Evolutionary conservation across 768 basidiomycete species (phyloP).

Genomic region (Boletellus ananiceps): DNA sequence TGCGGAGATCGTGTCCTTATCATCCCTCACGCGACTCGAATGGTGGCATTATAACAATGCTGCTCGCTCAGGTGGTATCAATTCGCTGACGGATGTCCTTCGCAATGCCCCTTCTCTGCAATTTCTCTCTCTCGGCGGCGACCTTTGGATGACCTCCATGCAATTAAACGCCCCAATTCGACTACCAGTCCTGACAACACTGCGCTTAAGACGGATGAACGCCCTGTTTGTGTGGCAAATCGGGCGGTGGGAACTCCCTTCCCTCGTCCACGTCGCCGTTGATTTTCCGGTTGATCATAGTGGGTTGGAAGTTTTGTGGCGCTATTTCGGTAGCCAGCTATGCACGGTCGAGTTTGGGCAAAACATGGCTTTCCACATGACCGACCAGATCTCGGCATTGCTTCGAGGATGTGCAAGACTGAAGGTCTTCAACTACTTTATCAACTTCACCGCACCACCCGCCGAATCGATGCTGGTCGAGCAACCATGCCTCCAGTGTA

Average conservation of each 20-base stretch:
- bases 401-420: constrained; percentile 44
- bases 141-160: constrained; percentile 28
- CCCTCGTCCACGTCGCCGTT: constrained; percentile 46
- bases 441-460: constrained; percentile 43
- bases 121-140: constrained; percentile 55
- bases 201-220: constrained; percentile 48
- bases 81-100: constrained; percentile 53
- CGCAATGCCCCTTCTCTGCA: constrained; percentile 48
- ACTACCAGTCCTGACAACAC: constrained; percentile 47
- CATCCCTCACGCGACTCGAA: constrained; percentile 56
- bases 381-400: constrained; percentile 44
- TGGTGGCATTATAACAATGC: constrained; percentile 63
- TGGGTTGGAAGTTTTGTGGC: constrained; percentile 46
- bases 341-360: constrained; percentile 54
- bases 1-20: constrained; percentile 41
- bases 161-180: constrained; percentile 25
- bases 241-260: constrained; percentile 47
- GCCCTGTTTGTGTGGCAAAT: constrained; percentile 50
- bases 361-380: constrained; percentile 48
- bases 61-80: constrained; percentile 60
- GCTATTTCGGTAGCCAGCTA: constrained; percentile 46
- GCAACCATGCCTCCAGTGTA: constrained; percentile 35
- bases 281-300: constrained; percentile 41
- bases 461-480: constrained; percentile 15
- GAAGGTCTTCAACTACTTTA: constrained; percentile 50